phyloP scores from a whole-genome alignment of 768 basidiomycete genomes.

The Naganishia kalamii region DNA sequence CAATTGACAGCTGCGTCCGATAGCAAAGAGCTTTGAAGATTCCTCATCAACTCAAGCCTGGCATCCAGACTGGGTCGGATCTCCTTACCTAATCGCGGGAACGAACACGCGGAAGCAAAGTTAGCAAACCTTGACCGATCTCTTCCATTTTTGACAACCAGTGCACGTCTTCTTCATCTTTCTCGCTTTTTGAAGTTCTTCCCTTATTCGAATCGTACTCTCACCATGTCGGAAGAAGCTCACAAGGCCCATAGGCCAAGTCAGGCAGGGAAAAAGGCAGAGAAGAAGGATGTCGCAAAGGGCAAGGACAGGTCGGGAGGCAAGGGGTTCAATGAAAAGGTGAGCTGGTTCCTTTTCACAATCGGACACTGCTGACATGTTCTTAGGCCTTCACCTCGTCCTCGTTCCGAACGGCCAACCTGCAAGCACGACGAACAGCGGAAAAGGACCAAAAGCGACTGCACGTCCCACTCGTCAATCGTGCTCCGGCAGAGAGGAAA shows the following conservation, averaged over 20 bases:
- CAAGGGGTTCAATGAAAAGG: slow-evolving; percentile 85
- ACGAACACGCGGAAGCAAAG: no score
- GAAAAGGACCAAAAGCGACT: slow-evolving; percentile 90
- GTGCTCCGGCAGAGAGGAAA: slow-evolving; percentile 62
- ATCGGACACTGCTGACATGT: background rate
- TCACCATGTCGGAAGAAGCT: slow-evolving; percentile 51
- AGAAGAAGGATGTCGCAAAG: slow-evolving; percentile 63
- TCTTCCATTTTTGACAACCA: no score
- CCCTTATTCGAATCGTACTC: no score
- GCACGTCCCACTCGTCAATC: slow-evolving; percentile 90
- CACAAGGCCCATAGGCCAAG: slow-evolving; percentile 79
- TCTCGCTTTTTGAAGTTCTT: no score
- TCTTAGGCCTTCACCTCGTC: slow-evolving; percentile 78
- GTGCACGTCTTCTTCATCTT: no score
- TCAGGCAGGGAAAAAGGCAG: slow-evolving; percentile 64
- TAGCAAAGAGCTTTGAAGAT: no score
- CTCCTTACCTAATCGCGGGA: no score
- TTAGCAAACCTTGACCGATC: no score
- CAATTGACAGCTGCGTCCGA: no score
- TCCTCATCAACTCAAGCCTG: no score
- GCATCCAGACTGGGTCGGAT: no score
- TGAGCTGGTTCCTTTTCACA: slow-evolving; percentile 33
- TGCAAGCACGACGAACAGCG: slow-evolving; percentile 79
- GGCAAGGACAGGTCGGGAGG: slow-evolving; percentile 61
- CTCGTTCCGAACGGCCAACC: slow-evolving; percentile 81